Conservation (phyloP, 306 rosid genomes). For the Begonia masoniana region DNA sequence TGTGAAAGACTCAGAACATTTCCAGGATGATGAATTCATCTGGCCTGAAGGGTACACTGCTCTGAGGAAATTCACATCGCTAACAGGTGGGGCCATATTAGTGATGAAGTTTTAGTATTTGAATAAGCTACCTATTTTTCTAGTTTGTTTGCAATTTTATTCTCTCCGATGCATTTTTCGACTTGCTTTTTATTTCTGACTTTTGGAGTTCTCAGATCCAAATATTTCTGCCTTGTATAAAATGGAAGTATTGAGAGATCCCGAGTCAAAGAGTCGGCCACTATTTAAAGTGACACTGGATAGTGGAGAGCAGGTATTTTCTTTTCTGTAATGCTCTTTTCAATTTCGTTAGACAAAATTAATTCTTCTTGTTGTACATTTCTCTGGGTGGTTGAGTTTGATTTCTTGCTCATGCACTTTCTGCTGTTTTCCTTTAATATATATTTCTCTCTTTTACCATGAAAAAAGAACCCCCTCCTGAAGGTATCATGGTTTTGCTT, state of each 20-base stretch:
- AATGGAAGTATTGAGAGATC: conserved; percentile 94
- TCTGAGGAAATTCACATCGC: conserved; percentile 68
- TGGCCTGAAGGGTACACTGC: conserved; percentile 98
- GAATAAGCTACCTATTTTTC: neutral
- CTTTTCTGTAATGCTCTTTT: neutral
- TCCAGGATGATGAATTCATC: conserved; percentile 42
- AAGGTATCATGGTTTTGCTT: no score
- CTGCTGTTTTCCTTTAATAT: no score
- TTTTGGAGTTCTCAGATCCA: conserved; percentile 41
- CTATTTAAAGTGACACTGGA: conserved; percentile 73
- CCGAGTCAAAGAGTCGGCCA: conserved; percentile 65
- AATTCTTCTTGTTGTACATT: no score
- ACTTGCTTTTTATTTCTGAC: neutral
- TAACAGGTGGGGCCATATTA: conserved; percentile 40
- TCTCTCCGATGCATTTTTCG: neutral
- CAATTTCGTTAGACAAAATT: no score
- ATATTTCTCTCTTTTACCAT: no score
- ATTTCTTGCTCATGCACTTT: no score
- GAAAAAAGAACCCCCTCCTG: no score
- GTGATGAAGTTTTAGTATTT: conserved; percentile 1
- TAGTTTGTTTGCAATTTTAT: conserved; percentile 9
- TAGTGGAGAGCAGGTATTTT: conserved; percentile 81
- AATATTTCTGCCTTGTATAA: conserved; percentile 36
- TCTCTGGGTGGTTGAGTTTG: no score
- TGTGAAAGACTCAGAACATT: no score